Base-by-base conservation (phyloP, 2,329 filamentous ascomycete genomes). In the Podosphaera leucotricha region DNA sequence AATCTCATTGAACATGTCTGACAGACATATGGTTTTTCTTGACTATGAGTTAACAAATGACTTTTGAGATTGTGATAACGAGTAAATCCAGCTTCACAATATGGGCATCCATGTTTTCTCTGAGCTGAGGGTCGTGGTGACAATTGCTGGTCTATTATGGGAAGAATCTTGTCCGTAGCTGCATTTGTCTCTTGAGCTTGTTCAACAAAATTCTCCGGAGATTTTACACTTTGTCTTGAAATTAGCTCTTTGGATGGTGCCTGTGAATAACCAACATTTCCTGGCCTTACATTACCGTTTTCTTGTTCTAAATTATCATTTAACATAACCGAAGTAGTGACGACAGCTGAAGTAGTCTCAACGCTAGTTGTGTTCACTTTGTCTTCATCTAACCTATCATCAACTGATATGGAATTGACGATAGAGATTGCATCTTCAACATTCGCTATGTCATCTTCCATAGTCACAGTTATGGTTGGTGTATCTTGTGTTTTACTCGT, bases 41-140 rank as follows among this genome's bases (percentile, higher is more conserved):
- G 87, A 55, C 86, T 94, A 61, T 95, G 90, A 0, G 90, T 95
- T 58, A 98, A 72, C 46, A 98, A 71, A 63, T 98, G 90, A 53
- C 85, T 94, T 64, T 95, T 98, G 22, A 95, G 71, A 56, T 98
- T 95, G 59, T 95, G 90, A 58, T 95, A 90, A 38, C 90, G 75
- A 22, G 90, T 98, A 54, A 98, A 98, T 56, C 93, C 90, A 4
- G 90, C 94, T 35, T 84, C 75, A 66, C 90, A 98, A 60, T 92
- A 93, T 0, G 84, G 87, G 57, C 90, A 98, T 60, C 90, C 92
- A 64, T 98, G 87, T 56, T 90, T 87, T 64, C 93, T 94, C 43
- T 72, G 70, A 21, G 77, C 77, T 0, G 80, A 77, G 5, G 84
- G 83, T 53, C 75, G 72, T 41, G 76, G 75, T 44, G 65, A 53